These are phyloP conservation scores for Acacia pycnantha DNA, from an alignment of 331 rosid species.

Conservation along the genomic window DNA sequence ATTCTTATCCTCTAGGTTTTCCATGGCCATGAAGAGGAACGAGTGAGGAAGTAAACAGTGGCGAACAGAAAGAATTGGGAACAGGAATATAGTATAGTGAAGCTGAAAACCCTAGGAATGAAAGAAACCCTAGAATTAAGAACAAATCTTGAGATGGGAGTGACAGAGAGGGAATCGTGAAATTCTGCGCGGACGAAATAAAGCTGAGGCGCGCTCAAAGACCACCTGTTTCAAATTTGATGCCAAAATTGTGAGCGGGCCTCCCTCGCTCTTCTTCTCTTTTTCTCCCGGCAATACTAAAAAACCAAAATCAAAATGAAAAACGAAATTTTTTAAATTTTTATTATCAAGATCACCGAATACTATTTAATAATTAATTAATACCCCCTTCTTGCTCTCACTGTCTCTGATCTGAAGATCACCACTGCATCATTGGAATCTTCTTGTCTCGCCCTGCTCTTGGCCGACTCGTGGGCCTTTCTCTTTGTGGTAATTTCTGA, in stretches of 20 bases:
- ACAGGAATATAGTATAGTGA: background rate
- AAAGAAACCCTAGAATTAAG: conserved; percentile 39
- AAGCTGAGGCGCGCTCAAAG: conserved; percentile 41
- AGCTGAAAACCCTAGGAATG: conserved; percentile 42
- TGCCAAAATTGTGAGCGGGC: conserved; percentile 43
- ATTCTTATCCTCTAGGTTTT: conserved; percentile 61
- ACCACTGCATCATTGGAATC: background rate
- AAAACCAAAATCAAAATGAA: background rate
- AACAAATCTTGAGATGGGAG: background rate
- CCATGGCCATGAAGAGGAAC: conserved; percentile 60
- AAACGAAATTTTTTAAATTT: background rate
- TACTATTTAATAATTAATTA: background rate
- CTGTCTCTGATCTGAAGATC: background rate
- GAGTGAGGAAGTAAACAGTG: background rate
- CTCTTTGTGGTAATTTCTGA: background rate
- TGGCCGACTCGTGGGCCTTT: background rate
- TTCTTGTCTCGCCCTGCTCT: background rate
- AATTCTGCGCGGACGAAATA: conserved; percentile 28
- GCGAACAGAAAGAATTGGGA: background rate
- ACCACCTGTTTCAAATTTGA: conserved; percentile 47
- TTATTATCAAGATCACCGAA: background rate
- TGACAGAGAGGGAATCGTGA: conserved; percentile 13
- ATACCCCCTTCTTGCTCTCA: background rate
- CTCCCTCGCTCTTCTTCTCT: background rate
- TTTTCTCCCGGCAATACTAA: background rate